These are phyloP conservation scores for Fusarium sp. DNA, from an alignment of 2,329 filamentous ascomycete species.

Conservation along the genomic window DNA sequence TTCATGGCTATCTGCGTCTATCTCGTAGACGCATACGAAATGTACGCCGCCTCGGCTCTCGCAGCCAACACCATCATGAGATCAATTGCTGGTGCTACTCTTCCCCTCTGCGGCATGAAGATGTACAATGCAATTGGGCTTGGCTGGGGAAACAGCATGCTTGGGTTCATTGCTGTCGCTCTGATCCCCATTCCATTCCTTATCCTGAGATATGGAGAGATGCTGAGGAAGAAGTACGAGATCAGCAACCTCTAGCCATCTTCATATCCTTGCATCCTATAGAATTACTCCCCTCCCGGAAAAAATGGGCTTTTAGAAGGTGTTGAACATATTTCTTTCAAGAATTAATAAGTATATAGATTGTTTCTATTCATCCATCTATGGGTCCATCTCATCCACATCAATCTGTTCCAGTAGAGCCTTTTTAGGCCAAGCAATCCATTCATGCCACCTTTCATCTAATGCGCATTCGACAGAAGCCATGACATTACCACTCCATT, in stretches of 20 bases:
- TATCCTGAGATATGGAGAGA: constrained; percentile 55
- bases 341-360: neutral
- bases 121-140: constrained; percentile 51
- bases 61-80: constrained; percentile 30
- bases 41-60: constrained; percentile 24
- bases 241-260: neutral
- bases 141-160: constrained; percentile 59
- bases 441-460: constrained; percentile 21
- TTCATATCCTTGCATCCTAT: neutral
- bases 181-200: constrained; percentile 56
- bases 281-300: neutral
- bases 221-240: constrained; percentile 24
- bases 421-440: constrained; percentile 25
- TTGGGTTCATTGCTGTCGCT: constrained; percentile 54
- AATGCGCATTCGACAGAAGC: constrained; percentile 6
- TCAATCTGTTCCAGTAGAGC: constrained; percentile 17
- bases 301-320: neutral
- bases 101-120: constrained; percentile 21
- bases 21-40: constrained; percentile 28
- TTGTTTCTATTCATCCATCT: neutral
- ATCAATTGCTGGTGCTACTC: constrained; percentile 3
- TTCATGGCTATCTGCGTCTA: constrained; percentile 29
- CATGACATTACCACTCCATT: constrained; percentile 21
- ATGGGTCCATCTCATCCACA: constrained; percentile 27
- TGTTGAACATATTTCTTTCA: neutral